Percentiles rank a stretch among this genome's conserved stretches.
phyloP scores from a whole-genome alignment of 2,329 filamentous ascomycete species.

The Trichoderma sp. region DNA sequence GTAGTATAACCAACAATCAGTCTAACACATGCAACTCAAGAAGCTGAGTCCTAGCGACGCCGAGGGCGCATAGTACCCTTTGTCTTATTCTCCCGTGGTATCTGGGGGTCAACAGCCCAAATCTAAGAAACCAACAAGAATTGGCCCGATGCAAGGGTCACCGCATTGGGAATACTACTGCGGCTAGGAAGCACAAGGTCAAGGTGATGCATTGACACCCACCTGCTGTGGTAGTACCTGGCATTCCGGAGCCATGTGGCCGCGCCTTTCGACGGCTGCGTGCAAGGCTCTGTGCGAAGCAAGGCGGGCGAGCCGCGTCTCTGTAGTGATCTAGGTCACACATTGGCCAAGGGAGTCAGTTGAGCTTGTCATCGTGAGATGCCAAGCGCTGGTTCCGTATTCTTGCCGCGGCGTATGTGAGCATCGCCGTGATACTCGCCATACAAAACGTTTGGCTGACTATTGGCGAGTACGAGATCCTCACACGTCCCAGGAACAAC shows the following conservation, averaged over 20 bases:
- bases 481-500: not conserved
- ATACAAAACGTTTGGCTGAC: not conserved
- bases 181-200: too few species aligned
- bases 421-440: not conserved
- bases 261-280: not conserved
- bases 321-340: not conserved
- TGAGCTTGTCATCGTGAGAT: not conserved
- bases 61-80: not conserved
- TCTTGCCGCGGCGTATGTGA: not conserved
- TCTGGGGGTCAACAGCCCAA: not conserved
- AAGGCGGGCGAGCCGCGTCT: not conserved
- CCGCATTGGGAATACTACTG: not conserved
- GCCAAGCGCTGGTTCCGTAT: not conserved
- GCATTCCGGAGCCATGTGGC: not conserved
- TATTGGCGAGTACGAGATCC: slow-evolving; percentile 1
- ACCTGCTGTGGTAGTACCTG: not conserved
- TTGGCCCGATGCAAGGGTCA: not conserved
- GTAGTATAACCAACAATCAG: not conserved
- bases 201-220: not conserved
- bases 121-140: not conserved
- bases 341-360: not conserved
- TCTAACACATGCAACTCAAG: not conserved
- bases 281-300: not conserved
- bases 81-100: not conserved
- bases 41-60: not conserved